Evolutionary conservation across 768 basidiomycete species (phyloP), one percentile per base, ranked within the genome.

Genomic region (Cyathus striatus): DNA sequence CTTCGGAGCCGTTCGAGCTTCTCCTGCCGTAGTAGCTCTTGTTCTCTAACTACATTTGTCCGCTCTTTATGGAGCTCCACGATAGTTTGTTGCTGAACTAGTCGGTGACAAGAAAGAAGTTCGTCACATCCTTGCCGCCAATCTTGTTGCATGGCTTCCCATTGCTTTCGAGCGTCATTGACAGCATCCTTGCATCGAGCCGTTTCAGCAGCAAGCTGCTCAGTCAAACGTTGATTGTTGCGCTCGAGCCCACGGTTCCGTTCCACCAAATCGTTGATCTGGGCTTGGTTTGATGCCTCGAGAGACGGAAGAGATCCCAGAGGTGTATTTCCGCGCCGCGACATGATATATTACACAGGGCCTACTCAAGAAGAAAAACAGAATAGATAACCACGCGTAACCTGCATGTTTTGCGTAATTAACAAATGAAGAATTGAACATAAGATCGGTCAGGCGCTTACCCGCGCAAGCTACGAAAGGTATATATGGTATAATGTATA

Each of bases 261-360:
- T 49, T 83, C 76, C 2, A 86, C 82, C 41, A 90, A 76, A 33
- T 89, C 83, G 38, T 82, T 74, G 39, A 90, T 86, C 56, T 88
- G 85, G 2, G 70, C 61, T 46, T 79, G 79, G 56, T 83, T 76
- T 3, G 80, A 72, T 20, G 78, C 68, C 48, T 78, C 76, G 52
- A 85, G 68, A 18, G 79, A 70, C 17, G 56, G 49, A 39, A 51
- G 57, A 36, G 49, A 53, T 37, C 48, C 60, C 33, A 56, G 41
- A 36, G 55, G 54, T 14, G 56, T 57, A 3, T 42, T 46, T 18
- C 47, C 52, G 20, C 53, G 48, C 14, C 44, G 50, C 39, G 48
- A 51, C 48, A 58, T 59, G 14, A 27, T 10, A 21, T 23, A 33
- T 18, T n/a, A 24, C 35, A 20, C 18, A 20, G 13, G 13, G 13